Conservation (phyloP, 1,284 basidiomycete genomes). For the Xerocomus amazonicus region DNA sequence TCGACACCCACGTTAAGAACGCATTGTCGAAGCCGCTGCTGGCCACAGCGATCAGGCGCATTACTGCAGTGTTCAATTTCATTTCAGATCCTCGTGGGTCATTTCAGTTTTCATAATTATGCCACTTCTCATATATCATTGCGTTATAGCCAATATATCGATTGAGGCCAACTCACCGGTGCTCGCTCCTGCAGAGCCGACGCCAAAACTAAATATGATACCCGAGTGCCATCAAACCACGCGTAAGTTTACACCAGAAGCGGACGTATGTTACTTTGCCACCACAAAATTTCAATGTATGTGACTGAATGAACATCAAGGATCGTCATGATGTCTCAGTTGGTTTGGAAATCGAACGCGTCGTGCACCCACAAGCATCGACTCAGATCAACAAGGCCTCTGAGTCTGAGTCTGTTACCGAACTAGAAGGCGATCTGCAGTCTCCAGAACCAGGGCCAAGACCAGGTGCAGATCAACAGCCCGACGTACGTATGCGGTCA, state of each 20-base stretch:
- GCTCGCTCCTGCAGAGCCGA: conserved; percentile 24
- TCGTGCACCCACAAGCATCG: conserved; percentile 6
- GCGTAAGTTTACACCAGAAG: conserved; percentile 5
- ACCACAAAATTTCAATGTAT: background rate
- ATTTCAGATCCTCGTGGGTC: conserved; percentile 58
- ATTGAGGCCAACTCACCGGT: conserved; percentile 40
- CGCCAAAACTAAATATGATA: conserved; percentile 14
- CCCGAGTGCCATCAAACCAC: conserved; percentile 8
- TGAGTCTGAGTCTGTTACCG: conserved; percentile 47
- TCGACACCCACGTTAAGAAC: conserved; percentile 70
- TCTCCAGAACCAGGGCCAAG: conserved; percentile 2
- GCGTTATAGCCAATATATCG: conserved; percentile 39
- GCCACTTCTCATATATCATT: conserved; percentile 12
- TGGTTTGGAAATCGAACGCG: conserved; percentile 6
- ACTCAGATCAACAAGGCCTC: conserved; percentile 20
- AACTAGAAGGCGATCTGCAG: conserved; percentile 40
- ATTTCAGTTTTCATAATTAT: background rate
- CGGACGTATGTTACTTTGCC: conserved; percentile 11
- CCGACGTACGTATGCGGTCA: conserved; percentile 23
- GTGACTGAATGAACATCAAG: conserved; percentile 17
- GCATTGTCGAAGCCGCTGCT: conserved; percentile 62
- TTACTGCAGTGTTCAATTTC: conserved; percentile 68
- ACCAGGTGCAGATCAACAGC: conserved; percentile 9
- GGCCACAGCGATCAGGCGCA: conserved; percentile 60
- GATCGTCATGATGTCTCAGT: conserved; percentile 7